These are phyloP conservation scores for Debaryomyces sp. DNA, from an alignment of 1,139 yeast species.

Conservation along the genomic window DNA sequence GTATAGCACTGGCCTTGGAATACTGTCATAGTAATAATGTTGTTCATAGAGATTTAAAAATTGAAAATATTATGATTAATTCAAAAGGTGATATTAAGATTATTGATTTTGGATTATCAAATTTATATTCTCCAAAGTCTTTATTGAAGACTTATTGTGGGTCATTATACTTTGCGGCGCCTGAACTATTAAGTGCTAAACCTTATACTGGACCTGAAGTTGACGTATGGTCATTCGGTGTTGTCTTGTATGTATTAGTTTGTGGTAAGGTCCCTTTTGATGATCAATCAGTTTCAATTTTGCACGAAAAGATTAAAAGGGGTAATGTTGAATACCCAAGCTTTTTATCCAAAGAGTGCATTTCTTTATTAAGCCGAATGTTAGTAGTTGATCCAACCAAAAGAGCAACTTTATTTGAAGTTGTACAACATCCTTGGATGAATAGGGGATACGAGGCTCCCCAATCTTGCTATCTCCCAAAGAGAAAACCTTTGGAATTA, in stretches of 20 bases:
- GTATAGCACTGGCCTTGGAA: conserved; percentile 93
- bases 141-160: conserved; percentile 95
- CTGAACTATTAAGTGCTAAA: conserved; percentile 88
- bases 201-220: conserved; percentile 98
- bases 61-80: conserved; percentile 94
- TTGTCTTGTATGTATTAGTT: conserved; percentile 88
- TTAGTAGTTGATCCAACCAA: conserved; percentile 84
- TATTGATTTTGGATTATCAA: conserved; percentile 94
- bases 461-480: conserved; percentile 73
- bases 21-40: conserved; percentile 93
- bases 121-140: conserved; percentile 72
- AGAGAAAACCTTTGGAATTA: conserved; percentile 68
- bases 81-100: conserved; percentile 93
- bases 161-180: conserved; percentile 96
- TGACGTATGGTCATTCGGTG: conserved; percentile 98
- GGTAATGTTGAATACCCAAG: conserved; percentile 93
- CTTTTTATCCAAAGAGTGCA: conserved; percentile 78
- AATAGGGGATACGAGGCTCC: conserved; percentile 79
- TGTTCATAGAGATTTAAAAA: conserved; percentile 94
- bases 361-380: conserved; percentile 85
- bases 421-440: conserved; percentile 94
- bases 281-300: conserved; percentile 88
- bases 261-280: conserved; percentile 99
- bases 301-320: conserved; percentile 91
- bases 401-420: conserved; percentile 80